phyloP scores from a whole-genome alignment of 1,284 basidiomycete genomes.

The Stereum hirsutum region DNA sequence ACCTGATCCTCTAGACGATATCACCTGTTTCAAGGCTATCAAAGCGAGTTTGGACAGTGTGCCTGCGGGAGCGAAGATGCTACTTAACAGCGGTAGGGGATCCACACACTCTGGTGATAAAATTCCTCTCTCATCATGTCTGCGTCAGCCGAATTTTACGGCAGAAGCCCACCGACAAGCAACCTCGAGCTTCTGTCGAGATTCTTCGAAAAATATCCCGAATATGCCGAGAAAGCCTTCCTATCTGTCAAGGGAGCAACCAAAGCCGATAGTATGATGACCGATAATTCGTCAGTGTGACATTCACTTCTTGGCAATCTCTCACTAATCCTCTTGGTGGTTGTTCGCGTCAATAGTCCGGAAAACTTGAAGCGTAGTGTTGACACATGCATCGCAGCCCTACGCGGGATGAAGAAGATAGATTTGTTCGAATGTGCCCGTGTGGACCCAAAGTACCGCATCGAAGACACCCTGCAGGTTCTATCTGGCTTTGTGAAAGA shows the following conservation, averaged over 20 bases:
- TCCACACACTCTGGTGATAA: not conserved
- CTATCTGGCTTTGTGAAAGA: slow-evolving; percentile 26
- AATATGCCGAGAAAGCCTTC: slow-evolving; percentile 39
- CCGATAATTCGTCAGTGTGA: slow-evolving; percentile 5
- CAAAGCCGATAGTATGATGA: not conserved
- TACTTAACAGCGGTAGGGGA: slow-evolving; percentile 35
- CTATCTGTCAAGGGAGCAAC: slow-evolving; percentile 30
- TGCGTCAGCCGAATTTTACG: slow-evolving; percentile 36
- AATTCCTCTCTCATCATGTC: not conserved
- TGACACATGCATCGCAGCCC: slow-evolving; percentile 26
- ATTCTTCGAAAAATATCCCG: slow-evolving; percentile 41
- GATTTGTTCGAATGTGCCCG: slow-evolving; percentile 41
- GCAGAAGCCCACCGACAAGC: slow-evolving; percentile 21
- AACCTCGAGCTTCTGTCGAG: slow-evolving; percentile 34
- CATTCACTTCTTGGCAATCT: slow-evolving; percentile 4
- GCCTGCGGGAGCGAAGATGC: slow-evolving; percentile 35
- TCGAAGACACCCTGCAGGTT: slow-evolving; percentile 26
- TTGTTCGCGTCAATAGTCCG: not conserved
- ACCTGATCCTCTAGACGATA: slow-evolving; percentile 34
- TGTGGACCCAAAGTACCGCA: slow-evolving; percentile 24
- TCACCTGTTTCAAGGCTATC: slow-evolving; percentile 51
- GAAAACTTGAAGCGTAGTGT: slow-evolving; percentile 22
- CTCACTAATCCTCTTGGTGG: not conserved
- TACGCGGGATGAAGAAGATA: slow-evolving; percentile 35
- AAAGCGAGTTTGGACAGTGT: slow-evolving; percentile 50